Evolutionary conservation across 2,329 filamentous ascomycete species (phyloP), one percentile per base, ranked within the genome.

Genomic region (Incumbomyces lentus): DNA sequence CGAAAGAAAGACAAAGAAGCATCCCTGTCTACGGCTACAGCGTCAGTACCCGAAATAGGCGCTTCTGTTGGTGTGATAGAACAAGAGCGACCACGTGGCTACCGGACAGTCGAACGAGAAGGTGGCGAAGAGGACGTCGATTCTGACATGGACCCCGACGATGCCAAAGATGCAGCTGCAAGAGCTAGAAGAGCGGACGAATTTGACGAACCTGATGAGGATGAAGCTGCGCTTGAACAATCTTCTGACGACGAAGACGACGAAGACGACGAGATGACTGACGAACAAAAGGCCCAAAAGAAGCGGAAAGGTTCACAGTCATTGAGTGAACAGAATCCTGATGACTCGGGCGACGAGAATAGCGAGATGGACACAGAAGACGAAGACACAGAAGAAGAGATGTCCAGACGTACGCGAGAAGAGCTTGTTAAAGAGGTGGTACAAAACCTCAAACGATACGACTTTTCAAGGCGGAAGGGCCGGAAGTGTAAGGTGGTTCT

Each of bases 141-240:
- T 48, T 78, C 81, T n/a, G 82, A 80, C 22, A 86, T 81, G 37
- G 89, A 92, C 45, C 81, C 80, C 47, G 86, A 93, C 60, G 86
- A 77, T 49, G 76, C 77, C 46, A 75, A 73, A 50, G 70, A 77
- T 44, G 48, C 48, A 16, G 55, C 55, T 11, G 71, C 71, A 78
- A 41, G 89, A 80, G 3, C 79, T 75, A 52, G 79, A 78, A 56
- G 93, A 87, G 67, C 75, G 81, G 59, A 79, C 76, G 57, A 50
- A 12, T 96, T 95, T 56, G 90, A 87, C 33, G 86, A 82, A 30
- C 93, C 94, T 39, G 92, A 96, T 60, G 89, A 95, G 4, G 90
- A 90, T 3, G 92, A 96, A 59, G 79, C 70, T 17, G 78, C 79
- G 16, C 74, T 74, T 2, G 39, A 44, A 26, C 75, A 78, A 41